Evolutionary conservation across 2,329 filamentous ascomycete species (phyloP), one percentile per base, ranked within the genome.

Genomic region (Clarireedia monteithiana): DNA sequence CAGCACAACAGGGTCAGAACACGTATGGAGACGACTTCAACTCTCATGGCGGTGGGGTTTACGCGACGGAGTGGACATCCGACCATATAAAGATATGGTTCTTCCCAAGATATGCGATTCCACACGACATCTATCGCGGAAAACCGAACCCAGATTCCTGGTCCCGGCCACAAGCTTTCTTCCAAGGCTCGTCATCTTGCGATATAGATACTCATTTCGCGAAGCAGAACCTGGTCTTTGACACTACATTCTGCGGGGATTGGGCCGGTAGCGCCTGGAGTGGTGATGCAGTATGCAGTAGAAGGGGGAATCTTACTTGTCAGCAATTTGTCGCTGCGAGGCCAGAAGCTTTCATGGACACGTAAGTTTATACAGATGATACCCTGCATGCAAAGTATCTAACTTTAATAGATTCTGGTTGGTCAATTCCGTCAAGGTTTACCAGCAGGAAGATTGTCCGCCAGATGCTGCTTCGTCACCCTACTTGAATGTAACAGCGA

Each of bases 231-330:
- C 83, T 96, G 60, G 81, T 92, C 44, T 85, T 94, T 69, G 83
- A 91, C 73, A 92, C 84, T 1, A 88, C 86, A 10, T 89, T 95
- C 70, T 96, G 91, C 70, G 91, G 91, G 38, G 83, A 86, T 66
- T 95, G 89, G 88, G 91, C 90, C 6, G 89, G 88, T 30, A 69
- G 74, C 42, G 5, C 49, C 6, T 88, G 47, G n/a, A 62, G 53
- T 68, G 73, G 52, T 80, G 84, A 57, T 52, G 59, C 69, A 62
- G 58, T 77, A 83, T 59, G 79, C 63, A 85, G 61, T 71, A 7
- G 77, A 79, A 27, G 84, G 4, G 26, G 30, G 5, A 27, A 2
- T 4, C 6, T 55, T 23, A 44, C 83, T 1, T 96, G 91, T 75
- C 69, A 84, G 34, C 80, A 83, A 24, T 95, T 82, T 69, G 91